These are phyloP conservation scores for Hypoxylon sp. DNA, from an alignment of 2,329 filamentous ascomycete species.

Conservation along the genomic window DNA sequence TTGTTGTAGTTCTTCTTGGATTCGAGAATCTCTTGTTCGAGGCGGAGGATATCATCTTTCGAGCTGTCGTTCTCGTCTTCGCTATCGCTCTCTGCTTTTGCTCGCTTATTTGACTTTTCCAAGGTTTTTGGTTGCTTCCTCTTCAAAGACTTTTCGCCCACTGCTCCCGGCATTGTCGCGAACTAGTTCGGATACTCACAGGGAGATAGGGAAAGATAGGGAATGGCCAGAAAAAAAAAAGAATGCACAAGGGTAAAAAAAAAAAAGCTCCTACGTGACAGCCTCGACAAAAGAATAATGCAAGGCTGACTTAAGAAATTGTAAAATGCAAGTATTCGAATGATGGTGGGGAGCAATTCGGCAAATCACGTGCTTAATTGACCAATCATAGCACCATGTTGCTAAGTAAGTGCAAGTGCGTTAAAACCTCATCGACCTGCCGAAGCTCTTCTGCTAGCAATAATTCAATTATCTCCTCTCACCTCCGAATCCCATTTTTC, in stretches of 20 bases:
- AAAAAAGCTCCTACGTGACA: conserved; percentile 42
- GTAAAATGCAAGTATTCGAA: conserved; percentile 15
- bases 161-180: conserved; percentile 48
- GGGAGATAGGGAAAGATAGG: background rate
- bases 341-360: conserved; percentile 23
- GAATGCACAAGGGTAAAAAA: conserved; percentile 8
- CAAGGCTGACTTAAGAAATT: conserved; percentile 43
- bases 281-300: conserved; percentile 40
- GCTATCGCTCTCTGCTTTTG: conserved; percentile 61
- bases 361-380: conserved; percentile 46
- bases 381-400: conserved; percentile 44
- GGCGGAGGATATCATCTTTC: conserved; percentile 74
- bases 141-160: conserved; percentile 56
- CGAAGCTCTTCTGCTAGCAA: conserved; percentile 50
- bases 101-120: conserved; percentile 63
- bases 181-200: background rate
- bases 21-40: conserved; percentile 85
- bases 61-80: conserved; percentile 64
- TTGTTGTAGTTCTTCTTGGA: conserved; percentile 94
- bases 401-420: conserved; percentile 42
- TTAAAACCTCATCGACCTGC: conserved; percentile 53
- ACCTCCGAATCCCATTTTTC: conserved; percentile 60
- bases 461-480: conserved; percentile 55
- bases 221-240: background rate
- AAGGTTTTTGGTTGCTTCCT: conserved; percentile 62